These are phyloP conservation scores for Forsythia suspensa DNA, from an alignment of 257 asterid genomes.

Conservation along the genomic window DNA sequence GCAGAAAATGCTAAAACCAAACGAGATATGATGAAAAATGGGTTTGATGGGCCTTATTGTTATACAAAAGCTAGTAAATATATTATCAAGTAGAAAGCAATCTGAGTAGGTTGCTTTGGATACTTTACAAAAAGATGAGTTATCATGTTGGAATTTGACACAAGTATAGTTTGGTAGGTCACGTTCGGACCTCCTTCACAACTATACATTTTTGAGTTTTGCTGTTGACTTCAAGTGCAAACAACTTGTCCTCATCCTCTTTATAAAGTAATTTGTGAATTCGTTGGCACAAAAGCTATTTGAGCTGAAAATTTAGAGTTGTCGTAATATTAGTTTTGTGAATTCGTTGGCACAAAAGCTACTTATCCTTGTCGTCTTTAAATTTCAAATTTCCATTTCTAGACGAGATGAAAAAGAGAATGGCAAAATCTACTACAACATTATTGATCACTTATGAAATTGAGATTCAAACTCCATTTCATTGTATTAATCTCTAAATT, in stretches of 20 bases:
- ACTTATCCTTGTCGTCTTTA: too few species aligned
- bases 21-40: slow-evolving; percentile 10
- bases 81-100: slow-evolving; percentile 3
- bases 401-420: background rate
- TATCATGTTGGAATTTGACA: background rate
- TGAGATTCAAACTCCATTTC: too few species aligned
- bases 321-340: too few species aligned
- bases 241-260: background rate
- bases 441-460: too few species aligned
- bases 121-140: slow-evolving; percentile 24
- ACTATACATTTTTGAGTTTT: background rate
- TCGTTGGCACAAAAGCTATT: background rate
- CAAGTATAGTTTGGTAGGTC: slow-evolving; percentile 10
- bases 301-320: background rate
- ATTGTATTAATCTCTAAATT: too few species aligned
- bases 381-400: too few species aligned
- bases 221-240: background rate
- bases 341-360: too few species aligned
- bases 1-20: slow-evolving; percentile 17
- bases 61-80: background rate
- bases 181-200: slow-evolving; percentile 15
- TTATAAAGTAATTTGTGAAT: background rate
- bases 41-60: slow-evolving; percentile 16
- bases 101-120: slow-evolving; percentile 37
- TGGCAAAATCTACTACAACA: too few species aligned